Evolutionary conservation across 345 rosid species (phyloP).

Genomic region (Euclidium syriacum): DNA sequence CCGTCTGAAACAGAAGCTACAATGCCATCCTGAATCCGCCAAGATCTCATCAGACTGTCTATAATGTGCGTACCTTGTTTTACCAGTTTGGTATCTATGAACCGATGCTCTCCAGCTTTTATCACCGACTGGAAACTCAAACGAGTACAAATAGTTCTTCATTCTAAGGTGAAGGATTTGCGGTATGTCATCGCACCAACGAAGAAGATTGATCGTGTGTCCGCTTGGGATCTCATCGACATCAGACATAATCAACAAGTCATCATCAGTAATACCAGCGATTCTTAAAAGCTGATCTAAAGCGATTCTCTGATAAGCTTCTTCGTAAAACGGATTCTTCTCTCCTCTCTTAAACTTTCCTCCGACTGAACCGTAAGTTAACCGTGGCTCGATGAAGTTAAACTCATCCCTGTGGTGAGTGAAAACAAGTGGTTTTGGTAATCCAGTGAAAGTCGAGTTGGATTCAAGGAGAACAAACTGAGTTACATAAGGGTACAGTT

Average conservation of each 20-base stretch:
- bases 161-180: slow-evolving; percentile 63
- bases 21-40: slow-evolving; percentile 83
- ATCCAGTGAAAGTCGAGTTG: slow-evolving; percentile 74
- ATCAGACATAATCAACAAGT: slow-evolving; percentile 81
- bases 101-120: slow-evolving; percentile 92
- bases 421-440: slow-evolving; percentile 55
- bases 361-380: slow-evolving; percentile 70
- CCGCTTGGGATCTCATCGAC: slow-evolving; percentile 89
- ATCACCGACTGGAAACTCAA: slow-evolving; percentile 66
- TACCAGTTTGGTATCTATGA: slow-evolving; percentile 59
- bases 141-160: slow-evolving; percentile 76
- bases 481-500: slow-evolving; percentile 67
- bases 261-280: slow-evolving; percentile 77
- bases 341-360: slow-evolving; percentile 74
- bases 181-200: slow-evolving; percentile 84
- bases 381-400: slow-evolving; percentile 64
- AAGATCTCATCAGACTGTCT: slow-evolving; percentile 57
- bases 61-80: slow-evolving; percentile 63
- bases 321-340: slow-evolving; percentile 78
- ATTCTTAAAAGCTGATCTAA: slow-evolving; percentile 65
- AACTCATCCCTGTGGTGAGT: slow-evolving; percentile 52
- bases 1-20: slow-evolving; percentile 62
- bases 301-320: slow-evolving; percentile 76
- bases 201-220: slow-evolving; percentile 74
- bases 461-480: slow-evolving; percentile 84